Base-by-base conservation (phyloP, 2,329 filamentous ascomycete genomes). In the Aureobasidium mangrovei region DNA sequence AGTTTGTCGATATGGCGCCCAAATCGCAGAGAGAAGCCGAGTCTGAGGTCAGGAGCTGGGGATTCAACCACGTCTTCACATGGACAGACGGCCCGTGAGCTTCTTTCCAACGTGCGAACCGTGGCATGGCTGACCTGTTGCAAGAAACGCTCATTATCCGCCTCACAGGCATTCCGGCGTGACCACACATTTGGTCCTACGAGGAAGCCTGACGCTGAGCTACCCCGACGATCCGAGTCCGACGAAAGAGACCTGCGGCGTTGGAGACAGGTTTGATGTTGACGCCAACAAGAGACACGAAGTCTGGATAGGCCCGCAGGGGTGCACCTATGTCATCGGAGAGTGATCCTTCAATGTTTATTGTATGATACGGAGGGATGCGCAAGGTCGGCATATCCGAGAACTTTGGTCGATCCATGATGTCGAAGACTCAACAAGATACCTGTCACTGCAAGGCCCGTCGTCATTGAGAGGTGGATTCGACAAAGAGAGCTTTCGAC, bases 81-180 rank as follows among this genome's bases (percentile, higher is more conserved):
- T 88, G 85, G 84, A 82, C 77, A 6, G 85, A 88, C 67, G 71
- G 74, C 26, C 80, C 83, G 84, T 87, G 76, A 65, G 81, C 77
- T 55, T 33, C 27, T 32, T 48, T n/a, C 10, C 18, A 12, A 40
- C 28, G 27, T 49, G 12, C 26, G 6, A 32, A 26, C 12, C 8
- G 7, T 26, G 36, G 51, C 41, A 18, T 47, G 40, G 40, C 54
- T 56, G 28, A 53, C 18, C 28, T 32, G 35, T 24, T n/a, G 12
- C 41, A 65, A 86, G 83, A 58, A 83, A 86, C 65, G 75, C 79
- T 29, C 74, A 88, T 67, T 88, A 88, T 65, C 72, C 74, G 39
- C 84, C 85, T 10, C 85, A 88, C 64, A 77, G 76, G 10, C 85
- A 89, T 64, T 61, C 68, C 26, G 78, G 77, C 35, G 70, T 83